Conservation (phyloP, 257 asterid species). For the Dorcoceras hygrometricum region DNA sequence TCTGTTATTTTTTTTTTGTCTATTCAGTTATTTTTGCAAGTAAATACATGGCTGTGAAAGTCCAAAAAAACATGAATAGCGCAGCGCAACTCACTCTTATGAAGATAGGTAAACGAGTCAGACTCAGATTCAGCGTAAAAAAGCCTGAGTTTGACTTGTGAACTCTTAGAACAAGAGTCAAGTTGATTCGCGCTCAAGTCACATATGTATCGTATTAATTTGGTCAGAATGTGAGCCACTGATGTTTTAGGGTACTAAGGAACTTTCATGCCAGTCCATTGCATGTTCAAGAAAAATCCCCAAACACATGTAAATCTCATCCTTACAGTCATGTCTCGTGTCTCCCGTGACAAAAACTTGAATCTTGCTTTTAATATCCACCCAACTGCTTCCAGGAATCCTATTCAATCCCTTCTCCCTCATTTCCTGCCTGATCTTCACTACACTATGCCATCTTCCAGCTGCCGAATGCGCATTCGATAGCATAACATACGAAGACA, state of each 20-base stretch:
- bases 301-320: constrained; percentile 43
- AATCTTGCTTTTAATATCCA: constrained; percentile 50
- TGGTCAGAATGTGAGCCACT: background rate
- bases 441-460: constrained; percentile 64
- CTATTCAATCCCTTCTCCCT: constrained; percentile 54
- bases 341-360: constrained; percentile 71
- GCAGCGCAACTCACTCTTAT: too few species aligned
- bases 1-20: too few species aligned
- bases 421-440: constrained; percentile 51
- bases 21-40: too few species aligned
- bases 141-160: background rate
- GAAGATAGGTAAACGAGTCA: background rate
- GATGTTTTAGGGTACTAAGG: background rate
- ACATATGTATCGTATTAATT: too few species aligned
- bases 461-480: constrained; percentile 80
- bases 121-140: background rate
- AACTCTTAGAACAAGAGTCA: background rate
- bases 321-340: constrained; percentile 36
- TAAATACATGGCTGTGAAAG: too few species aligned
- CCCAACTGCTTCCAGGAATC: constrained; percentile 86
- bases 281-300: constrained; percentile 34
- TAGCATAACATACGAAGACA: constrained; percentile 85
- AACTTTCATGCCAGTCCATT: constrained; percentile 27
- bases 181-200: background rate
- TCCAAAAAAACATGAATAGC: too few species aligned